A percentile compares a stretch with the other conserved stretches of the same genome.
These are phyloP conservation scores for Papiliotrema nemorosa DNA, from an alignment of 1,284 basidiomycete species.

Conservation along the genomic window DNA sequence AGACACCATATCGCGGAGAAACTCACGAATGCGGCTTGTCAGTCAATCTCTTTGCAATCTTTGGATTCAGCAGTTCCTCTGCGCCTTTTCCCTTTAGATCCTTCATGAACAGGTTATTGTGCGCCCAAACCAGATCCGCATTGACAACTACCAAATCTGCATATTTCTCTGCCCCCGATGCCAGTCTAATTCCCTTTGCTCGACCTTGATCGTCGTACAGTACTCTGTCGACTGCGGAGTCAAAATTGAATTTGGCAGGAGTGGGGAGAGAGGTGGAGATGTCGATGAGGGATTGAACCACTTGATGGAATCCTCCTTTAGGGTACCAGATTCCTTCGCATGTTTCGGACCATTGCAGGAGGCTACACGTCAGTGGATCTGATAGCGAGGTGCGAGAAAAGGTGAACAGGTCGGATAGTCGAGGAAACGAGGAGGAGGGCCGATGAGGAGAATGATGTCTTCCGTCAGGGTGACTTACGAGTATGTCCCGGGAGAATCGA, in stretches of 20 bases:
- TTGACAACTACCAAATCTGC: constrained; percentile 56
- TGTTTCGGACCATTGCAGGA: constrained; percentile 57
- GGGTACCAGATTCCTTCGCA: constrained; percentile 57
- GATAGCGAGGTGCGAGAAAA: no score
- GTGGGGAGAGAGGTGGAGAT: constrained; percentile 48
- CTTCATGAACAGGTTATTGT: constrained; percentile 52
- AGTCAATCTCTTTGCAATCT: constrained; percentile 26
- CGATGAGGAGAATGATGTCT: not conserved
- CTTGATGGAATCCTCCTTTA: constrained; percentile 53
- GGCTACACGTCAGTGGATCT: no score
- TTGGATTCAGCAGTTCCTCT: constrained; percentile 22
- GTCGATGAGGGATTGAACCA: constrained; percentile 51
- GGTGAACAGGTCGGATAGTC: no score
- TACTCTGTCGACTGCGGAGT: constrained; percentile 48
- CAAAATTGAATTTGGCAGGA: constrained; percentile 50
- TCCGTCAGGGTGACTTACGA: constrained; percentile 21
- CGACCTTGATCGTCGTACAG: constrained; percentile 31
- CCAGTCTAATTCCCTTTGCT: constrained; percentile 51
- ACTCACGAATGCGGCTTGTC: constrained; percentile 41
- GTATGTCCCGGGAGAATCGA: constrained; percentile 56
- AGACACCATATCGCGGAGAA: no score
- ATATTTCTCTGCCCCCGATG: constrained; percentile 46
- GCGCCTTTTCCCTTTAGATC: constrained; percentile 4
- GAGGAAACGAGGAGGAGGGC: not conserved
- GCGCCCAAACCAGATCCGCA: constrained; percentile 55